Base-by-base conservation (phyloP, 305 asterid species). In the Solanum hybrid region DNA sequence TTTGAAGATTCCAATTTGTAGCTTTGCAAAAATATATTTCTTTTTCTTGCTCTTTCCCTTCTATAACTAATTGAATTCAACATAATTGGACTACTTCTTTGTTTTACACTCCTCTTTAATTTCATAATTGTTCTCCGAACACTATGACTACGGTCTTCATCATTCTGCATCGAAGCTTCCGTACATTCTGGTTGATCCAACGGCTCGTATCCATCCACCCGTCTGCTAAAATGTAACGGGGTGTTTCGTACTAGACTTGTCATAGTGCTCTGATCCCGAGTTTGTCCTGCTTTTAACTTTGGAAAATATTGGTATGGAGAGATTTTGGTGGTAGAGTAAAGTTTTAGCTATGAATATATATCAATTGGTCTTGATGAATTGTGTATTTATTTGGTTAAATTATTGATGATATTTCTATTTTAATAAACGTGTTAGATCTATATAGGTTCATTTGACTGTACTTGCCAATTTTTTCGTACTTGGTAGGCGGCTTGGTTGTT, bases 141-240 rank as follows among this genome's bases (percentile, higher is more conserved):
- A 66, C 34, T 17, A 64, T 87, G 72, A 13, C 34, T 77, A 79
- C 24, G 13, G 2, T 64, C 29, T 29, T 87, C 89, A 24, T 73
- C 89, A 20, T 22, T 32, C 36, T 26, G 66, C 6, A 6, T 40
- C 31, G 72, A 24, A 46, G 1, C 6, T 27, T 42, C 4, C 14
- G 7, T 10, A 2, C 6, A 5, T 20, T 10, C 24, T 51, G 22
- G 20, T 26, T 88, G 89, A 46, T 90, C 91, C 88, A 91, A 81
- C 32, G 93, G 86, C 85, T 91, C 92, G 32, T 90, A 90, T 40
- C 90, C 10, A 17, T 80, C 92, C 17, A 87, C 13, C 32, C 91
- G 77, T 8, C 85, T 88, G 91, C 91, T 86, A 40, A 90, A 88
- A 32, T 88, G 78, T 84, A 88, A 32, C 22, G 89, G 87, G 29